Conservation (phyloP, 768 basidiomycete species). For the Tricholoma sp. region DNA sequence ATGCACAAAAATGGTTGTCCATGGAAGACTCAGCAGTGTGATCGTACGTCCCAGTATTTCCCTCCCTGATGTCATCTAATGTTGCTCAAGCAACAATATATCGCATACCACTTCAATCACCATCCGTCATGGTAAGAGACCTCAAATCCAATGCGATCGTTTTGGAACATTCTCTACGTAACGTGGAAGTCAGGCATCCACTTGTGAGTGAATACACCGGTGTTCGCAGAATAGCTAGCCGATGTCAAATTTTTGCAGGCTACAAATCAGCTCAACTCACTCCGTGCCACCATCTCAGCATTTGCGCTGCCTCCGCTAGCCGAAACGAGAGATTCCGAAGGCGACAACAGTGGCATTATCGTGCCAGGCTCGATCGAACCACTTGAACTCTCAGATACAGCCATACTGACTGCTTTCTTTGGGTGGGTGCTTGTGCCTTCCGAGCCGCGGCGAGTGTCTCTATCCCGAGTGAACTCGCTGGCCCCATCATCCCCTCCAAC, state of each 20-base stretch:
- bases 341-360: conserved; percentile 12
- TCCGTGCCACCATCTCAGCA: conserved; percentile 43
- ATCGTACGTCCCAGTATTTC: conserved; percentile 42
- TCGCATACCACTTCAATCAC: conserved; percentile 66
- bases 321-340: background rate
- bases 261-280: conserved; percentile 46
- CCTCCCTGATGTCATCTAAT: background rate
- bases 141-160: conserved; percentile 49
- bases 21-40: conserved; percentile 78
- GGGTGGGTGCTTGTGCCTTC: conserved; percentile 45
- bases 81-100: conserved; percentile 54
- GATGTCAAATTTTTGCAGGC: conserved; percentile 35
- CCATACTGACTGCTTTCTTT: conserved; percentile 43
- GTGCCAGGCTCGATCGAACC: conserved; percentile 12
- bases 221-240: background rate
- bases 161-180: conserved; percentile 48
- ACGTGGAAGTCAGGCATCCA: conserved; percentile 64
- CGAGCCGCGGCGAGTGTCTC: conserved; percentile 24
- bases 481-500: conserved; percentile 28
- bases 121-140: conserved; percentile 55
- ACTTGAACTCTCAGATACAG: conserved; percentile 31
- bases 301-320: conserved; percentile 15
- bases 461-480: conserved; percentile 29
- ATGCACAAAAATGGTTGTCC: conserved; percentile 81
- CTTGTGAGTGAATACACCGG: conserved; percentile 42